Evolutionary conservation across 345 rosid genomes (phyloP).

Genomic region (Aquilaria sinensis): DNA sequence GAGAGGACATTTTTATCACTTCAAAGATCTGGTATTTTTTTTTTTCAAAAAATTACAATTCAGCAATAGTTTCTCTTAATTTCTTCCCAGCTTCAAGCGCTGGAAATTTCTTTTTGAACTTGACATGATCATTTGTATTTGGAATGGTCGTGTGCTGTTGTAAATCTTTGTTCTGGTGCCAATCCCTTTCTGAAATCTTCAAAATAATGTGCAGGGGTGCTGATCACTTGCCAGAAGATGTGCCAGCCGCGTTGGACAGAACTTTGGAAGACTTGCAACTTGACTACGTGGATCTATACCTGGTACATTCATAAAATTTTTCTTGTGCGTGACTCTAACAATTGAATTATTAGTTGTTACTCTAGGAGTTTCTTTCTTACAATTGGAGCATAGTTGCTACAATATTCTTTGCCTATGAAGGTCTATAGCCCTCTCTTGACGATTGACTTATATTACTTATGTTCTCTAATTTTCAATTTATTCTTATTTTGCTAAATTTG

Average conservation of each 20-base stretch:
- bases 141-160: too few relatives aligned
- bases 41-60: not conserved
- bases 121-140: too few relatives aligned
- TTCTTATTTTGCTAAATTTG: too few relatives aligned
- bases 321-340: too few relatives aligned
- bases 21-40: constrained; percentile 63
- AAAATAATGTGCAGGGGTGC: constrained; percentile 31
- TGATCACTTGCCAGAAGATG: constrained; percentile 66
- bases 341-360: too few relatives aligned
- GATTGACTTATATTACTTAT: constrained; percentile 25
- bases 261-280: constrained; percentile 62
- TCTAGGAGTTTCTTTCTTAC: too few relatives aligned
- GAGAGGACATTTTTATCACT: constrained; percentile 64
- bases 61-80: not conserved
- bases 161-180: too few relatives aligned
- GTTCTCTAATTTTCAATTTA: too few relatives aligned
- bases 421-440: constrained; percentile 18
- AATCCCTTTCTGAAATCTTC: not conserved
- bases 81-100: not conserved
- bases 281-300: constrained; percentile 68
- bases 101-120: too few relatives aligned
- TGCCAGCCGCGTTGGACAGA: constrained; percentile 45
- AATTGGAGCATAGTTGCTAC: too few relatives aligned
- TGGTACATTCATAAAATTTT: constrained; percentile 25
- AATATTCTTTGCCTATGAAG: constrained; percentile 66